These are phyloP conservation scores for Talaromyces albobiverticillius DNA, from an alignment of 2,329 filamentous ascomycete species.

Conservation along the genomic window DNA sequence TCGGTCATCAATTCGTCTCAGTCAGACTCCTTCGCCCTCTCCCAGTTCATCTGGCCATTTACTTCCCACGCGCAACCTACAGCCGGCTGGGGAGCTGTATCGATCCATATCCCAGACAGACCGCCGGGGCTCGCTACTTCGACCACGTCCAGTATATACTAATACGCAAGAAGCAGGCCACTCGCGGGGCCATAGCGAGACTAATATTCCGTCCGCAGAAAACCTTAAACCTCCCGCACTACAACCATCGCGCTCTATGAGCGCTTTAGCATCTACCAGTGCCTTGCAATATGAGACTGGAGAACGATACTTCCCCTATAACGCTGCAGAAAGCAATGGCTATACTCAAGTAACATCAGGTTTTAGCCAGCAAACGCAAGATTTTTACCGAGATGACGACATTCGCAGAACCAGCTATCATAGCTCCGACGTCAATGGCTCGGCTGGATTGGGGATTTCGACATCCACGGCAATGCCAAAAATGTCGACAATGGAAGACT, in stretches of 20 bases:
- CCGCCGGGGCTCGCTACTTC: conserved; percentile 45
- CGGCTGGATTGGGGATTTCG: conserved; percentile 24
- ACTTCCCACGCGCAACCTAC: conserved; percentile 31
- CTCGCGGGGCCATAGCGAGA: conserved; percentile 61
- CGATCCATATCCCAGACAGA: conserved; percentile 40
- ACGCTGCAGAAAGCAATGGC: conserved; percentile 28
- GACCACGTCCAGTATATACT: conserved; percentile 38
- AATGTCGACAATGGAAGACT: conserved; percentile 28
- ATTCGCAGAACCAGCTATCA: conserved; percentile 1
- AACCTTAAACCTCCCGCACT: conserved; percentile 29
- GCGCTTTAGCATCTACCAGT: conserved; percentile 49
- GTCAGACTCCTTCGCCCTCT: conserved; percentile 50
- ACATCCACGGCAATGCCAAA: conserved; percentile 23
- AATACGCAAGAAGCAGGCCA: conserved; percentile 46
- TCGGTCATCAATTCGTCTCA: conserved; percentile 62
- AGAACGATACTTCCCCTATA: conserved; percentile 33
- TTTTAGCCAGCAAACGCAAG: conserved; percentile 48
- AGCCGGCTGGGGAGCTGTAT: conserved; percentile 41
- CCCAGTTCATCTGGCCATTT: conserved; percentile 22
- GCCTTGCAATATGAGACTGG: conserved; percentile 29
- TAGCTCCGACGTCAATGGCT: neutral
- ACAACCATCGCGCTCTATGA: conserved; percentile 59
- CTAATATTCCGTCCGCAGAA: conserved; percentile 46
- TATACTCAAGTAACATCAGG: conserved; percentile 34
- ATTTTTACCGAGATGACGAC: conserved; percentile 56